These are phyloP conservation scores for Akanthomyces lecanii DNA, from an alignment of 2,329 filamentous ascomycete genomes.

Conservation along the genomic window DNA sequence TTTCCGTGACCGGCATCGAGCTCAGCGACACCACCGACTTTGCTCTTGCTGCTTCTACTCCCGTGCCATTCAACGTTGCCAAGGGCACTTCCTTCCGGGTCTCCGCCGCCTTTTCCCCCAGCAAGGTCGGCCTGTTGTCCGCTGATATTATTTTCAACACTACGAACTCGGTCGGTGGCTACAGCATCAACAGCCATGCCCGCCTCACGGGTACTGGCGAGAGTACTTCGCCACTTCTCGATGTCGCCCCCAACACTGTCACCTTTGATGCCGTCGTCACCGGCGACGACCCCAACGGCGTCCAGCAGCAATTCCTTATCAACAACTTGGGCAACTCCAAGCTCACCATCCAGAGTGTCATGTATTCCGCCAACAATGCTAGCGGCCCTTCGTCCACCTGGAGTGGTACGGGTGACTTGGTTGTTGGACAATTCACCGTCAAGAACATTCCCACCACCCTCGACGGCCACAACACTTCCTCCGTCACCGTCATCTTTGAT, in stretches of 20 bases:
- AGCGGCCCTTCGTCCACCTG: slow-evolving; percentile 42
- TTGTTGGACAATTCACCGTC: slow-evolving; percentile 47
- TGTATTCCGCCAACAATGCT: slow-evolving; percentile 40
- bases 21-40: slow-evolving; percentile 33
- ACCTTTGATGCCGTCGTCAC: slow-evolving; percentile 48
- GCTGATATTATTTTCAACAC: slow-evolving; percentile 45
- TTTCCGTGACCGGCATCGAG: slow-evolving; percentile 38
- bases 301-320: slow-evolving; percentile 42
- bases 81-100: slow-evolving; percentile 40
- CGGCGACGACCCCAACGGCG: slow-evolving; percentile 34
- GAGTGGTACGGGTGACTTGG: slow-evolving; percentile 32
- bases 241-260: slow-evolving; percentile 44
- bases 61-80: slow-evolving; percentile 28
- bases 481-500: slow-evolving; percentile 45
- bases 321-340: slow-evolving; percentile 45
- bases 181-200: slow-evolving; percentile 42
- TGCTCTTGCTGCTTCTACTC: slow-evolving; percentile 33
- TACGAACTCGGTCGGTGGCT: slow-evolving; percentile 42
- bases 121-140: slow-evolving; percentile 43
- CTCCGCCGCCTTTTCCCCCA: slow-evolving; percentile 42
- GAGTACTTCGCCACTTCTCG: slow-evolving; percentile 42
- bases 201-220: slow-evolving; percentile 46
- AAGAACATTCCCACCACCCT: slow-evolving; percentile 42
- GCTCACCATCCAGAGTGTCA: slow-evolving; percentile 41
- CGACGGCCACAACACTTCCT: slow-evolving; percentile 33